These are phyloP conservation scores for Saturnispora kantuleensis DNA, from an alignment of 805 yeast species.

Conservation along the genomic window DNA sequence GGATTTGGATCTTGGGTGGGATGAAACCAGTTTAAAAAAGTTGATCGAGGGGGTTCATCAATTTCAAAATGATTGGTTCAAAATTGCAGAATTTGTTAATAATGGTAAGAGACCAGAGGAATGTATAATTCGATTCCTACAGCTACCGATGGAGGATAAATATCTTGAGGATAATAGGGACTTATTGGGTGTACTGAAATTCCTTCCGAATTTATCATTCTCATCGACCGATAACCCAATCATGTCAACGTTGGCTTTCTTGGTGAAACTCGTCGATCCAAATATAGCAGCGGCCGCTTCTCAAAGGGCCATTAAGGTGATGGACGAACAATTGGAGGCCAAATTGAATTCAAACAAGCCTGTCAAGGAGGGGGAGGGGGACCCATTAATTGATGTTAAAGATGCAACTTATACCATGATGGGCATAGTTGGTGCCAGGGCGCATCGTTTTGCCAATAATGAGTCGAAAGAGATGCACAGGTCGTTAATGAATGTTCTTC, in stretches of 20 bases:
- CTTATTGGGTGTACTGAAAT: slow-evolving; percentile 65
- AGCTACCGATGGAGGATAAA: slow-evolving; percentile 72
- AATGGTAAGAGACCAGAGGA: slow-evolving; percentile 58
- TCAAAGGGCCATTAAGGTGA: slow-evolving; percentile 42
- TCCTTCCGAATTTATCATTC: slow-evolving; percentile 76
- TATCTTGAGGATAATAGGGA: slow-evolving; percentile 40
- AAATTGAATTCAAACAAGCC: slow-evolving; percentile 26
- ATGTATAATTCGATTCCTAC: slow-evolving; percentile 70
- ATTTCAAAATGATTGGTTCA: slow-evolving; percentile 68
- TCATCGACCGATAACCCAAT: slow-evolving; percentile 88
- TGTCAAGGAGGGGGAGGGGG: slow-evolving; percentile 12
- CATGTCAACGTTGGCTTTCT: slow-evolving; percentile 81
- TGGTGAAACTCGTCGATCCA: slow-evolving; percentile 78
- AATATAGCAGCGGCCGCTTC: slow-evolving; percentile 81
- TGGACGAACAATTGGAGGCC: slow-evolving; percentile 34
- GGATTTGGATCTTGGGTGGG: slow-evolving; percentile 48
- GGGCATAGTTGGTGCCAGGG: slow-evolving; percentile 67
- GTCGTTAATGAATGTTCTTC: slow-evolving; percentile 45
- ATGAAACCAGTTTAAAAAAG: slow-evolving; percentile 47
- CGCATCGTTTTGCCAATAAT: slow-evolving; percentile 68
- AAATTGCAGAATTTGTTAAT: slow-evolving; percentile 58
- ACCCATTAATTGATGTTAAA: slow-evolving; percentile 29
- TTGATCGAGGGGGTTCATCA: slow-evolving; percentile 55
- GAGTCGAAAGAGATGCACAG: slow-evolving; percentile 73
- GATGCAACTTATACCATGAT: slow-evolving; percentile 63